A percentile compares a stretch with the other conserved stretches of the same genome.
Evolutionary conservation across 2,329 filamentous ascomycete genomes (phyloP).

Genomic region (Aureobasidium subglaciale): DNA sequence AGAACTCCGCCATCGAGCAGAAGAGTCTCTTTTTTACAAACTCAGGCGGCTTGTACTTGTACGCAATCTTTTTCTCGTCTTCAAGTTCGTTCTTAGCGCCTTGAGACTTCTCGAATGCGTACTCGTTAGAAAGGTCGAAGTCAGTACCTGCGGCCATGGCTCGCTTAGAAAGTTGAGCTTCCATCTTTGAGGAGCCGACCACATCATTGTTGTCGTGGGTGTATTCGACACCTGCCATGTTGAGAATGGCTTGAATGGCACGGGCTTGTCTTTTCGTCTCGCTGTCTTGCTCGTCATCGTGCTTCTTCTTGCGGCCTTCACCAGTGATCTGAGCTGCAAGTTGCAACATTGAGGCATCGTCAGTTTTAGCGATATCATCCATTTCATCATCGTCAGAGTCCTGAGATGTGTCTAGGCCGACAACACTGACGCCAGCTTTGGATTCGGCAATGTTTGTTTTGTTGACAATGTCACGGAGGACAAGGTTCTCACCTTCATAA

Average conservation of each 20-base stretch:
- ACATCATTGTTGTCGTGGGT: conserved; percentile 96
- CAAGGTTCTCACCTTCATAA: conserved; percentile 69
- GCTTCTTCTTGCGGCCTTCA: conserved; percentile 29
- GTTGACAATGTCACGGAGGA: conserved; percentile 93
- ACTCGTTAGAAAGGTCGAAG: conserved; percentile 43
- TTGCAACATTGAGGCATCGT: conserved; percentile 64
- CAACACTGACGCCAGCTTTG: conserved; percentile 71
- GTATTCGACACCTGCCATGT: conserved; percentile 83
- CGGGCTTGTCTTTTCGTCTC: conserved; percentile 51
- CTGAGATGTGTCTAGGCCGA: conserved; percentile 62
- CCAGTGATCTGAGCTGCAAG: conserved; percentile 57
- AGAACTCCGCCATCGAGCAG: conserved; percentile 73
- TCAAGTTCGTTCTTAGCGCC: not conserved
- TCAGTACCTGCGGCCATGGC: conserved; percentile 58
- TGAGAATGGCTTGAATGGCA: conserved; percentile 80
- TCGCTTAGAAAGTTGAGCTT: conserved; percentile 70
- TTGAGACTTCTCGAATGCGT: conserved; percentile 46
- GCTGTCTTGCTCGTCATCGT: conserved; percentile 13
- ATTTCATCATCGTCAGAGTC: conserved; percentile 37
- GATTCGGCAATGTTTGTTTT: conserved; percentile 97
- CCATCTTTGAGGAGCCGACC: conserved; percentile 84
- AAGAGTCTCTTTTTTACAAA: conserved; percentile 76
- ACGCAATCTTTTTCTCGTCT: conserved; percentile 37
- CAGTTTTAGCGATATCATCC: conserved; percentile 26
- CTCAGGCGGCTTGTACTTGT: conserved; percentile 64